These are phyloP conservation scores for Talinum fruticosum DNA, from an alignment of 148 eudicot genomes.

Conservation along the genomic window DNA sequence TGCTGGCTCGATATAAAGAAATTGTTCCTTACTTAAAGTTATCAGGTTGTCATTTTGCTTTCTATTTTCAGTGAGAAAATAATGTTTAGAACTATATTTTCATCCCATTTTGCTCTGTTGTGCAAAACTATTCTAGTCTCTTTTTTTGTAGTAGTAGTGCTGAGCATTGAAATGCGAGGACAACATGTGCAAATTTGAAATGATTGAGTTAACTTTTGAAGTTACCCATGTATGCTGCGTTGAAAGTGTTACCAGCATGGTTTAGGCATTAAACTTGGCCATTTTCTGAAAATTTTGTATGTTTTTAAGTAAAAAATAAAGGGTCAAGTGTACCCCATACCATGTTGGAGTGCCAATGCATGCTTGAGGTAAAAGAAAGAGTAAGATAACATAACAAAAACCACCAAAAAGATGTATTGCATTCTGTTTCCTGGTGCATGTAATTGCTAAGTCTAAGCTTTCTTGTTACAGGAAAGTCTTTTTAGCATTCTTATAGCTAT, in stretches of 20 bases:
- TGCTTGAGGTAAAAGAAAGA: neutral
- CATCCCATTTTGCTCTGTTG: neutral
- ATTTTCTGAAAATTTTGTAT: neutral
- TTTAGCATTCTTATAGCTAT: neutral
- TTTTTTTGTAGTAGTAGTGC: too few relatives aligned
- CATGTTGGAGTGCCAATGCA: neutral
- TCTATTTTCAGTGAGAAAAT: neutral
- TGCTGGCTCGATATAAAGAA: slow-evolving; percentile 63
- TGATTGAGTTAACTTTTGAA: neutral
- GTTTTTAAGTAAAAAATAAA: neutral
- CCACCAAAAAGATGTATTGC: neutral
- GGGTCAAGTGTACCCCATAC: neutral
- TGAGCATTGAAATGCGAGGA: neutral
- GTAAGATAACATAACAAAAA: neutral
- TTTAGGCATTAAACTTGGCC: neutral
- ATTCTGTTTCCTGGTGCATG: slow-evolving; percentile 2
- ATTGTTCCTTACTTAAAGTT: slow-evolving; percentile 55
- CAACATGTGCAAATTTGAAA: neutral
- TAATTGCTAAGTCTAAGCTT: neutral
- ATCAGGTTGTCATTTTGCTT: slow-evolving; percentile 44
- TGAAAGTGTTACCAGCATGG: neutral
- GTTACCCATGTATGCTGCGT: neutral
- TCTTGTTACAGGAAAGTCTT: neutral
- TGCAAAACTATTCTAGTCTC: too few relatives aligned
- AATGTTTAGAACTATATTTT: neutral